Evolutionary conservation across 805 yeast species (phyloP).

Genomic region (Candida schatavii): DNA sequence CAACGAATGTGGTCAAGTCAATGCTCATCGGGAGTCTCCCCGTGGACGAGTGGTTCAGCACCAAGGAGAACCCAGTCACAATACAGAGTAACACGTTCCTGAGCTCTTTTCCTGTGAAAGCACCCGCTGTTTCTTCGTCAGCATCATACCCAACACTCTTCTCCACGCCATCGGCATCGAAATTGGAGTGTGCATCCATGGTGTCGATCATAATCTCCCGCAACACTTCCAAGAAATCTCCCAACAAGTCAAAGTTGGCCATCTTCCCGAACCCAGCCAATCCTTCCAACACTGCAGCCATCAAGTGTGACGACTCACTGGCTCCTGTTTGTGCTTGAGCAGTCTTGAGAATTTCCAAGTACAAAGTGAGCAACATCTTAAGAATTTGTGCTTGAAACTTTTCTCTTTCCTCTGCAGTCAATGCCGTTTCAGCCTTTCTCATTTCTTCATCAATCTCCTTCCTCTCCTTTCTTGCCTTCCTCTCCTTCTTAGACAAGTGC

Average conservation of each 20-base stretch:
- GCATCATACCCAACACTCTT: slow-evolving; percentile 18
- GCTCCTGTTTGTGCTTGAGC: slow-evolving; percentile 14
- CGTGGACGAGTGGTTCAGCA: slow-evolving; percentile 60
- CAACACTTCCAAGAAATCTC: slow-evolving; percentile 87
- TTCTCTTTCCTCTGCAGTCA: slow-evolving; percentile 85
- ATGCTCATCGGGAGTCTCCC: slow-evolving; percentile 60
- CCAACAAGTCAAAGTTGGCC: slow-evolving; percentile 88
- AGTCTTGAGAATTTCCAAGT: slow-evolving; percentile 67
- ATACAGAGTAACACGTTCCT: slow-evolving; percentile 80
- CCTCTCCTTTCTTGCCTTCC: slow-evolving; percentile 82
- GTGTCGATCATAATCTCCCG: slow-evolving; percentile 69
- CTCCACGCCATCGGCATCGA: slow-evolving; percentile 1
- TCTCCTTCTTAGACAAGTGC: slow-evolving; percentile 85
- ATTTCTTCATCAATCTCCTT: slow-evolving; percentile 87
- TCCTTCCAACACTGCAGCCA: slow-evolving; percentile 90
- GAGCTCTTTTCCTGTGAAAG: slow-evolving; percentile 40
- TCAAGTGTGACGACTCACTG: slow-evolving; percentile 39
- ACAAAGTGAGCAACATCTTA: slow-evolving; percentile 66
- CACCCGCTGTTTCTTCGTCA: slow-evolving; percentile 23
- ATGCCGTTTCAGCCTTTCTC: slow-evolving; percentile 80
- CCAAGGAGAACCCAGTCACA: slow-evolving; percentile 84
- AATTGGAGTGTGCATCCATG: slow-evolving; percentile 39
- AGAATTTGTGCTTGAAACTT: slow-evolving; percentile 80
- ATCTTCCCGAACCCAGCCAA: slow-evolving; percentile 85
- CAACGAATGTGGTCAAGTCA: slow-evolving; percentile 79